A percentile compares a stretch with the other conserved stretches of the same genome.
These are phyloP conservation scores for Rehmannia glutinosa DNA, from an alignment of 257 asterid genomes.

Conservation along the genomic window DNA sequence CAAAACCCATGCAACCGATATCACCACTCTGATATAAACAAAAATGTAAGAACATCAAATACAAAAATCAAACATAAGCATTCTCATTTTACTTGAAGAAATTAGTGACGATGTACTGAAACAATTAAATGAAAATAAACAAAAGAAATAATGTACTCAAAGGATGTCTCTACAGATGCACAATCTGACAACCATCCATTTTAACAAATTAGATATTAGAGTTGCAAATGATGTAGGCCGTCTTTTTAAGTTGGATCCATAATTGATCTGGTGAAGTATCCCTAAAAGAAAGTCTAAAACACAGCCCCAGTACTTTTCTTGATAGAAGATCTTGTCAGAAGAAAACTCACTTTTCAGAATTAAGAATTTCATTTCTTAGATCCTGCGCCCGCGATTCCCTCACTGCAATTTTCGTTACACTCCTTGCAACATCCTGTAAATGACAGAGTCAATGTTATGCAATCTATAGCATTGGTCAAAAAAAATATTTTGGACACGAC, in stretches of 20 bases:
- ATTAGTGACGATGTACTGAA: too few relatives aligned
- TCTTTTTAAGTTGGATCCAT: too few relatives aligned
- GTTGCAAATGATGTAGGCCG: too few relatives aligned
- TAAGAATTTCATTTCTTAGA: slow-evolving; percentile 89
- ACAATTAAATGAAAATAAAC: too few relatives aligned
- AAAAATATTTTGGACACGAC: background rate
- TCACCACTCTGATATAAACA: too few relatives aligned
- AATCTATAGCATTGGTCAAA: slow-evolving; percentile 1
- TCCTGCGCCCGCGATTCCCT: slow-evolving; percentile 89
- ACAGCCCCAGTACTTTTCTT: background rate
- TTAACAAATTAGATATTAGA: too few relatives aligned
- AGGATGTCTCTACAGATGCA: too few relatives aligned
- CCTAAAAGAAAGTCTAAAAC: background rate
- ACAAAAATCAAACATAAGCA: background rate
- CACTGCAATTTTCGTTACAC: slow-evolving; percentile 75
- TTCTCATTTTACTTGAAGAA: background rate
- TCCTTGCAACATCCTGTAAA: slow-evolving; percentile 88
- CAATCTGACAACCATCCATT: too few relatives aligned
- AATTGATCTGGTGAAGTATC: too few relatives aligned
- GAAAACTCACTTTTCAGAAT: slow-evolving; percentile 82
- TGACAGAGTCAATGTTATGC: background rate
- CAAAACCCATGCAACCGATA: too few relatives aligned
- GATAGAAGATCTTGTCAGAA: background rate
- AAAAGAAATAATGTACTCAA: too few relatives aligned
- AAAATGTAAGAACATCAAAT: background rate